phyloP scores from a whole-genome alignment of 2,329 filamentous ascomycete genomes.

The Pezicula carpinea region DNA sequence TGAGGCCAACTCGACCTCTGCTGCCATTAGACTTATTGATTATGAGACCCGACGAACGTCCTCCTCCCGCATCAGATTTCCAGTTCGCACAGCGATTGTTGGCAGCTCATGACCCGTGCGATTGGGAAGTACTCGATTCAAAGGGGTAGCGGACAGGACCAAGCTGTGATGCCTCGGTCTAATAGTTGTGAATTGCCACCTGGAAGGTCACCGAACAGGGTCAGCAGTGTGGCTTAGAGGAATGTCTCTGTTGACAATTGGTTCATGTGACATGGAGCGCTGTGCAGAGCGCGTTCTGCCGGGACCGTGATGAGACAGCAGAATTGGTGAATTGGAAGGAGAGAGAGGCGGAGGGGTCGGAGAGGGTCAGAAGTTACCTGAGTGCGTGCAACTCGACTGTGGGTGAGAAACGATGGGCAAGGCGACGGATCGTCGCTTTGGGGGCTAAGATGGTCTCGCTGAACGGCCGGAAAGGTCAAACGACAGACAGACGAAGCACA shows the following conservation, averaged over 20 bases:
- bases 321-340: background rate
- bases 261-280: constrained; percentile 14
- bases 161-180: constrained; percentile 18
- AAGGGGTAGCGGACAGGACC: constrained; percentile 9
- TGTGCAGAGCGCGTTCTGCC: background rate
- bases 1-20: constrained; percentile 20
- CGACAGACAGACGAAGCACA: too few species aligned
- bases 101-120: constrained; percentile 25
- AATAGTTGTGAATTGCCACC: constrained; percentile 16
- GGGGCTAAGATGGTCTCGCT: too few species aligned
- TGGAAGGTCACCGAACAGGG: constrained; percentile 20
- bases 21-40: constrained; percentile 26
- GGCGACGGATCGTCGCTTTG: too few species aligned
- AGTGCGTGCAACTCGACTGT: background rate
- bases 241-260: constrained; percentile 8
- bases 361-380: background rate
- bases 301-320: background rate
- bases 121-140: constrained; percentile 14
- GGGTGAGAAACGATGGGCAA: background rate
- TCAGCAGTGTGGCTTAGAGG: constrained; percentile 20
- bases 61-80: constrained; percentile 26
- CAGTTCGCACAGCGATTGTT: constrained; percentile 16
- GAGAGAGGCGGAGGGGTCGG: background rate
- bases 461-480: too few species aligned
- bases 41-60: constrained; percentile 9